These are phyloP conservation scores for Diplogelasinospora grovesii DNA, from an alignment of 495 filamentous ascomycete genomes.

Conservation along the genomic window DNA sequence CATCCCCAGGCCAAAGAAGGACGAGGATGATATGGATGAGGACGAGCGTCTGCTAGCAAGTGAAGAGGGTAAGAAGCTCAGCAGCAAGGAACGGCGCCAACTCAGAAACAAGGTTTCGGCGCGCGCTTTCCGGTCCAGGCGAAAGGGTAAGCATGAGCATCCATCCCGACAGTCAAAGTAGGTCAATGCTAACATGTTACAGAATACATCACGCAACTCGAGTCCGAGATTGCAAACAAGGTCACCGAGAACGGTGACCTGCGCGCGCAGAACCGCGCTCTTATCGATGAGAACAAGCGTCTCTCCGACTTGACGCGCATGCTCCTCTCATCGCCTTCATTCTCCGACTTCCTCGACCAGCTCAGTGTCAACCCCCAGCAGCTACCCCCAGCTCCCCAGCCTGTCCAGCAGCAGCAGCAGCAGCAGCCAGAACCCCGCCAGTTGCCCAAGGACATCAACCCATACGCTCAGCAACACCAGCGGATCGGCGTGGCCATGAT, in stretches of 20 bases:
- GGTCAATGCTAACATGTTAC: slow-evolving; percentile 40
- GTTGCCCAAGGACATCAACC: slow-evolving; percentile 58
- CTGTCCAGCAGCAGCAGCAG: slow-evolving; percentile 23
- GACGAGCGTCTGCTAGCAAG: slow-evolving; percentile 89
- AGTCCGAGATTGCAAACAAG: slow-evolving; percentile 70
- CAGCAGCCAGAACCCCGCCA: slow-evolving; percentile 34
- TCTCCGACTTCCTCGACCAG: slow-evolving; percentile 73
- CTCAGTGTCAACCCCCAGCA: slow-evolving; percentile 49
- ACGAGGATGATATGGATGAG: slow-evolving; percentile 97
- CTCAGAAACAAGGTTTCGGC: slow-evolving; percentile 97
- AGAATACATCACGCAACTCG: slow-evolving; percentile 96
- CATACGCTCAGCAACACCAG: slow-evolving; percentile 49
- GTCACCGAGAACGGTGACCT: slow-evolving; percentile 67
- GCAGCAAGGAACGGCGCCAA: slow-evolving; percentile 88
- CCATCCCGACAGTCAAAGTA: too few species aligned
- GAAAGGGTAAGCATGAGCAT: slow-evolving; percentile 82
- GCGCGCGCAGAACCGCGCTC: slow-evolving; percentile 60
- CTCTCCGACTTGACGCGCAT: slow-evolving; percentile 71
- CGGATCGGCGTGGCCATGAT: slow-evolving; percentile 68
- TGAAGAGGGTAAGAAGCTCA: slow-evolving; percentile 95
- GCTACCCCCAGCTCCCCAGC: slow-evolving; percentile 26
- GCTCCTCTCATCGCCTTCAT: slow-evolving; percentile 79
- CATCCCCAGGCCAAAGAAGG: slow-evolving; percentile 58
- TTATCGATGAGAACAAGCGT: slow-evolving; percentile 74
- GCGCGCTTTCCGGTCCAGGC: slow-evolving; percentile 85